Conservation (phyloP, 495 filamentous ascomycete genomes). For the Tricharina praecox region DNA sequence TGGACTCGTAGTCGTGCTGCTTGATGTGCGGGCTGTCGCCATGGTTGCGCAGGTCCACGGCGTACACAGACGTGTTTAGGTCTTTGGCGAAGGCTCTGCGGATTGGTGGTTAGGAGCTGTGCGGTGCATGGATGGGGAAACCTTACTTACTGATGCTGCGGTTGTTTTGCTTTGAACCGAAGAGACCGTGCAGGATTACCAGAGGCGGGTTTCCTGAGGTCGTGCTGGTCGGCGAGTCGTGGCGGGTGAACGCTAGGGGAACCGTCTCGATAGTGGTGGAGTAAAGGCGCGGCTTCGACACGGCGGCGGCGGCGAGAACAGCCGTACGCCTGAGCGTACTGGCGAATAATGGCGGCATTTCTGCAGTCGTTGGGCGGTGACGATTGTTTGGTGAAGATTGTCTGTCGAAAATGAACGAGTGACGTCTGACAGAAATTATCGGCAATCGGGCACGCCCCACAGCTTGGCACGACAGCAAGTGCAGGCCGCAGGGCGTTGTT, state of each 20-base stretch:
- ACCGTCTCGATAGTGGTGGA: conserved; percentile 25
- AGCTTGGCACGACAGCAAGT: too few species aligned
- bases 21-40: conserved; percentile 68
- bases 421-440: too few species aligned
- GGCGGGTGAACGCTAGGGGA: conserved; percentile 31
- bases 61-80: conserved; percentile 63
- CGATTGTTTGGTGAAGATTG: not conserved
- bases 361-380: not conserved
- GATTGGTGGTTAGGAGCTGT: conserved; percentile 16
- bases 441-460: too few species aligned
- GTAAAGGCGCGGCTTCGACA: conserved; percentile 2
- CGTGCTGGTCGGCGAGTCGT: conserved; percentile 30
- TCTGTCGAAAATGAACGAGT: conserved; percentile 2
- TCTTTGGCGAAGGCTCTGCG: conserved; percentile 64
- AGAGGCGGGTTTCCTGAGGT: conserved; percentile 47
- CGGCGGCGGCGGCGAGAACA: not conserved
- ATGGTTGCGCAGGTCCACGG: conserved; percentile 84
- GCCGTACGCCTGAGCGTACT: not conserved
- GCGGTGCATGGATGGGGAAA: conserved; percentile 1
- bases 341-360: conserved; percentile 3
- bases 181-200: conserved; percentile 81
- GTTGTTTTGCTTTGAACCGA: conserved; percentile 93
- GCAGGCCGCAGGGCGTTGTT: too few species aligned
- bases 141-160: conserved; percentile 89
- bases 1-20: conserved; percentile 63